Conservation (phyloP, 2,329 filamentous ascomycete genomes). For the Hypoxylon sp. region DNA sequence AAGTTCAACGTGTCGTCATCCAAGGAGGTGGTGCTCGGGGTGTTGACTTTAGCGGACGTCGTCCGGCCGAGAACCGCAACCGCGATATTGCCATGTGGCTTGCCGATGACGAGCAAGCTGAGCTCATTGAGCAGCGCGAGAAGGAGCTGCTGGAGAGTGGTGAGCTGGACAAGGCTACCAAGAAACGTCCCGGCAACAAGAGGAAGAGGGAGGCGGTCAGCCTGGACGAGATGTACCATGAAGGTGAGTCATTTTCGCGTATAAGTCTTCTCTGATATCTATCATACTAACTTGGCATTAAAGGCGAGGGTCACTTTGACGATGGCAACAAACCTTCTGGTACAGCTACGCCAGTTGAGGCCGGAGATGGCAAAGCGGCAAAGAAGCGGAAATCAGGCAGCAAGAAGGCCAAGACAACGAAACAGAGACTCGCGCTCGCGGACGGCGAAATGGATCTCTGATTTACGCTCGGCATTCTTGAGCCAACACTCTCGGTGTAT, state of each 20-base stretch:
- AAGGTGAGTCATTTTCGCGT: constrained; percentile 73
- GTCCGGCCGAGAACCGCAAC: constrained; percentile 87
- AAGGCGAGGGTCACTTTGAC: constrained; percentile 96
- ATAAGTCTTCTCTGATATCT: not conserved
- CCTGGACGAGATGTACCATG: constrained; percentile 98
- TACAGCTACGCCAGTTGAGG: constrained; percentile 79
- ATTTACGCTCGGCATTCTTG: constrained; percentile 31
- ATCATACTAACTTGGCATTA: constrained; percentile 45
- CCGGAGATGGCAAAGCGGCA: constrained; percentile 59
- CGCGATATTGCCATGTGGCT: constrained; percentile 99
- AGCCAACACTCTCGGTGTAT: not conserved
- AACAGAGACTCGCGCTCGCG: constrained; percentile 72
- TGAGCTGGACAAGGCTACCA: constrained; percentile 66
- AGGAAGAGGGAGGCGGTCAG: constrained; percentile 68
- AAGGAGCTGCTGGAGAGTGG: constrained; percentile 82
- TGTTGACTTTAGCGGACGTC: constrained; percentile 95
- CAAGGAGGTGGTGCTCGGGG: constrained; percentile 84
- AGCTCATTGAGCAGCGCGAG: constrained; percentile 91
- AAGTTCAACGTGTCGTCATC: constrained; percentile 97
- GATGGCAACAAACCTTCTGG: constrained; percentile 85
- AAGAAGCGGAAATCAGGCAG: constrained; percentile 64
- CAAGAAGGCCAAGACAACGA: constrained; percentile 73
- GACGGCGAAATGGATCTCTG: constrained; percentile 65
- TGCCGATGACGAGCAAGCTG: constrained; percentile 94
- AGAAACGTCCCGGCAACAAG: constrained; percentile 67